Evolutionary conservation across 192 early-diverging fungal genomes (phyloP), one percentile per base, ranked within the genome.

Genomic region (Podila clonocystis): DNA sequence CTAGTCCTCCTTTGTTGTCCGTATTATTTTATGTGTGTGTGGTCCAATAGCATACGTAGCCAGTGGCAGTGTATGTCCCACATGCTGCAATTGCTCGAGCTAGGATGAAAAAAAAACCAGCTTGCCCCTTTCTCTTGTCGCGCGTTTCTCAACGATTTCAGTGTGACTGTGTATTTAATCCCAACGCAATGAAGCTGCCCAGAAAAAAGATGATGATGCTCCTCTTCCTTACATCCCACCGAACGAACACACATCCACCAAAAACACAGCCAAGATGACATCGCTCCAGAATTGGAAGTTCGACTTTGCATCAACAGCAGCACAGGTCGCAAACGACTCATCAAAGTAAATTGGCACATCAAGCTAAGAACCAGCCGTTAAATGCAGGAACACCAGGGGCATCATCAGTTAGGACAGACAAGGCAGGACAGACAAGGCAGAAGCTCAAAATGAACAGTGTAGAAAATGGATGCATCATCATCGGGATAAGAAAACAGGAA

Each of bases 221-320:
- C 22, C 52, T 22, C 52, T 55, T 34, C 34, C 20, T 55, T 0
- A 55, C 52, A 55, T 24, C 52, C 15, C 41, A 45, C 41, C 41
- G 41, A 45, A 12, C 41, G 15, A 12, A 15, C 2, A 0, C 52
- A 41, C 60, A 63, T 57, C 65, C 71, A 63, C 28, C 52, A 34
- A 36, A 36, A 8, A 50, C 66, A 64, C 52, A 29, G 45, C 67
- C 19, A 59, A 55, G 52, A 55, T 55, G 52, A 26, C 52, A 55
- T 55, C 52, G 17, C 9, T 63, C 34, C 67, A 64, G 36, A 22
- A 55, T 26, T 77, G 75, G 75, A 77, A 77, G 64, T 79, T 79
- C 63, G 69, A 79, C 65, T 79, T 79, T 71, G 50, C 68, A 58
- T 58, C 75, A 29, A 50, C 59, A 63, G 68, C 59, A 19, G 26